Base-by-base conservation (phyloP, 306 rosid genomes). In the Rubus idaeus region DNA sequence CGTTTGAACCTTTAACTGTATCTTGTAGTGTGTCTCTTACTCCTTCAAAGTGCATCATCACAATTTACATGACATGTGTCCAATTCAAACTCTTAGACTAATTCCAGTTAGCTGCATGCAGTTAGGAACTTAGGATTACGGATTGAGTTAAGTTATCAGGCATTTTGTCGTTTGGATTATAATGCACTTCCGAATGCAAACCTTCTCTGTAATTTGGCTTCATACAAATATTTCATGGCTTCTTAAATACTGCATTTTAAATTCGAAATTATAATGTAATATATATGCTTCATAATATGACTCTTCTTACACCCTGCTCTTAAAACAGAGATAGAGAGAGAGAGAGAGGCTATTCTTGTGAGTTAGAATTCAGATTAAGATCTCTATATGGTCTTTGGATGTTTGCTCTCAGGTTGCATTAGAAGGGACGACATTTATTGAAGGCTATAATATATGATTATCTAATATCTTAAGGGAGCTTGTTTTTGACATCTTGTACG, bases 331-430 rank as follows among this genome's bases (percentile, higher is more conserved):
- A 2, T 20, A 35, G 0, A 23, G 26, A 23, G 26, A 23, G 26
- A 23, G 26, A 10, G 64, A 2, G 42, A 35, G 41, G 46, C 21
- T 35, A 39, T 35, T 30, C 45, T 62, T 16, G 21, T 62, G 68
- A 62, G 20, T 62, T 62, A 35, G 14, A 30, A 62, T 17, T 62
- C 68, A 14, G n/a, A 62, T 64, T 16, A 64, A 60, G 6, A 60
- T 60, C 17, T 60, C 14, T 26, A 4, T 26, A 26, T 8, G 23
- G 42, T 62, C 10, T 62, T 7, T 39, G 23, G 68, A 23, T 26
- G 14, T 63, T 75, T 70, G 69, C 52, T 83, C 55, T 56, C 80
- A 86, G 90, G 81, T 81, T 78, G 77, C 55, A 64, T 74, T 49
- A 30, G 76, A 68, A 76, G 21, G 70, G 63, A 74, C 77, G 60